Evolutionary conservation across 2,329 filamentous ascomycete species (phyloP).

Genomic region (Aspergillus sp.): DNA sequence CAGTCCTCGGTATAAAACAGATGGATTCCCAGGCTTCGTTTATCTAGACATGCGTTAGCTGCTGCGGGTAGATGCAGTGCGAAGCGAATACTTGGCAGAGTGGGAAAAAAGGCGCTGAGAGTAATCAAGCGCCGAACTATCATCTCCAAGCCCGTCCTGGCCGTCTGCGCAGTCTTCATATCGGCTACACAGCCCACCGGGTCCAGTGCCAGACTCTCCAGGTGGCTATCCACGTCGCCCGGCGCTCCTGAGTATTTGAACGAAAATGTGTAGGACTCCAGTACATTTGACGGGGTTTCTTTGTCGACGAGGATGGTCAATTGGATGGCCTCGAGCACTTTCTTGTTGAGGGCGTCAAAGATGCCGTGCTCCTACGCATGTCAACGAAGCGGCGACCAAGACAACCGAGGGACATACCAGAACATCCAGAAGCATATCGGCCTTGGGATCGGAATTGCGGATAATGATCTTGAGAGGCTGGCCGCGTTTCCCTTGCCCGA

Average conservation of each 20-base stretch:
- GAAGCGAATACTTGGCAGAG: slow-evolving; percentile 31
- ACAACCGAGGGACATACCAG: slow-evolving; percentile 29
- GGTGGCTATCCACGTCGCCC: slow-evolving; percentile 21
- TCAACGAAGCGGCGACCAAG: slow-evolving; percentile 11
- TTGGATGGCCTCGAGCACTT: slow-evolving; percentile 37
- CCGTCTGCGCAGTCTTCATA: slow-evolving; percentile 30
- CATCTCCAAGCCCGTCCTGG: slow-evolving; percentile 33
- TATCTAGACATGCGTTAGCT: slow-evolving; percentile 15
- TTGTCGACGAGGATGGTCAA: slow-evolving; percentile 37
- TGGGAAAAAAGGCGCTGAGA: slow-evolving; percentile 29
- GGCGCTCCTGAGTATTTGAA: slow-evolving; percentile 33
- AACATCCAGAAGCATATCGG: slow-evolving; percentile 38
- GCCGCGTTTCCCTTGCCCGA: slow-evolving; percentile 15
- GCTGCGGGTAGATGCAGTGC: background rate
- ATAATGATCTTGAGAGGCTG: slow-evolving; percentile 33
- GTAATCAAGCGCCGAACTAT: slow-evolving; percentile 35
- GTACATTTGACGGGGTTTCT: slow-evolving; percentile 26
- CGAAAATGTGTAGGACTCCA: slow-evolving; percentile 43
- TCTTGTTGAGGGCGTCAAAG: slow-evolving; percentile 37
- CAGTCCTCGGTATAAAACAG: slow-evolving; percentile 37
- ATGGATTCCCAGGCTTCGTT: slow-evolving; percentile 35
- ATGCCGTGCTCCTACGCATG: slow-evolving; percentile 38
- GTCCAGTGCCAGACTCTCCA: slow-evolving; percentile 19
- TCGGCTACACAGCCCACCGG: slow-evolving; percentile 21
- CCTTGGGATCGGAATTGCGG: slow-evolving; percentile 30